phyloP scores from a whole-genome alignment of 108 stramenopile species.

The Fistulifera solaris region DNA sequence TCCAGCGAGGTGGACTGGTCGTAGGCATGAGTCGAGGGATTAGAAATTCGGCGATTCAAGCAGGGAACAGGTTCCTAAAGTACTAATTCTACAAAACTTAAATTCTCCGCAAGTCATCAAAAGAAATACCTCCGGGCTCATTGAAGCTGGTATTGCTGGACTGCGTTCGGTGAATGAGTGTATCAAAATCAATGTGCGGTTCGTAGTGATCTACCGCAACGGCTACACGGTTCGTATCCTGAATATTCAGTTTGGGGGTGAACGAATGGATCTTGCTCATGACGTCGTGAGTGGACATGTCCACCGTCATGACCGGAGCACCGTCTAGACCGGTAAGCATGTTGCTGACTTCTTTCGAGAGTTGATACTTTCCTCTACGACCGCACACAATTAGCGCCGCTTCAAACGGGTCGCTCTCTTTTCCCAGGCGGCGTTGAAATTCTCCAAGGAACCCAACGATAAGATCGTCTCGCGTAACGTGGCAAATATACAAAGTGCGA shows the following conservation, averaged over 20 bases:
- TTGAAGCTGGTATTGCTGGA: constrained; percentile 1
- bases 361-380: constrained; percentile 46
- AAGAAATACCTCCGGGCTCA: neutral
- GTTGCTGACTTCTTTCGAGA: constrained; percentile 41
- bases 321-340: constrained; percentile 38
- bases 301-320: constrained; percentile 40
- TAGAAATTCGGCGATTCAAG: no score
- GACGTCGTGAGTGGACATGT: constrained; percentile 50
- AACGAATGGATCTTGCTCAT: constrained; percentile 57
- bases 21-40: no score
- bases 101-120: neutral
- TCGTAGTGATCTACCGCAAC: constrained; percentile 78
- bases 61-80: no score
- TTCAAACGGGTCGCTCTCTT: constrained; percentile 26
- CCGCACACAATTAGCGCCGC: constrained; percentile 68
- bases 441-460: constrained; percentile 79
- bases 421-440: constrained; percentile 33
- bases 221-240: constrained; percentile 55
- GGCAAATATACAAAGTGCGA: constrained; percentile 81
- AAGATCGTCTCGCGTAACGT: constrained; percentile 76
- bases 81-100: neutral
- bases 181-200: constrained; percentile 84
- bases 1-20: no score
- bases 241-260: constrained; percentile 78
- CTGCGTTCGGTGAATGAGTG: constrained; percentile 39